Base-by-base conservation (phyloP, 2,329 filamentous ascomycete species). In the Didymella segeticola region DNA sequence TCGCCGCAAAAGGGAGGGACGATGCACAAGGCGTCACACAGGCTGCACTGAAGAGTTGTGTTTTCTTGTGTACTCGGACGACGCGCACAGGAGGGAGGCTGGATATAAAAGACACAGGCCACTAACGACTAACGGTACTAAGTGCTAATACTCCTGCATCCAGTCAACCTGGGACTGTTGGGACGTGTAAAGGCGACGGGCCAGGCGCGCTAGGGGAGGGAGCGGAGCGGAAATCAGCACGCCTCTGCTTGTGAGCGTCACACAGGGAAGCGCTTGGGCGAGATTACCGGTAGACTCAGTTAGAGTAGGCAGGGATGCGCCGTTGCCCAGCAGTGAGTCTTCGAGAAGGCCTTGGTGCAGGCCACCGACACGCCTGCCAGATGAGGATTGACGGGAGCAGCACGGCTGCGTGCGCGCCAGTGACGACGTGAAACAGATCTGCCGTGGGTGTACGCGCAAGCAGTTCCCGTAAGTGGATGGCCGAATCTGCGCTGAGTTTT, bases 401-500 rank as follows among this genome's bases (percentile, higher is more conserved):
- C 57, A 56, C 56, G 57, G 60, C 52, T 60, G 54, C 57, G 39
- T 36, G 51, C 45, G 45, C 51, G 46, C 51, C 51, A 54, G 34
- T 49, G 53, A 45, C 60, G 47, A 60, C 48, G 42, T 71, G 69
- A 73, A 73, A 72, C 69, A 56, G 66, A 68, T 67, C 61, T 63
- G 63, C 67, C 58, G 62, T 60, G 55, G 62, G 51, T 63, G 66
- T 61, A 70, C 70, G 67, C 69, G 70, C 68, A 73, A 73, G 62
- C 68, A 56, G 38, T 34, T 47, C 42, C 50, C 52, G 41, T 33
- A 57, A 36, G 20, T 30, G 41, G 51, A 33, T 17, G 43, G 42
- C 42, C 37, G n/a, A 54, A 54, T 49, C 51, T 54, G 29, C 38
- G 34, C 25, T 49, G 39, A 25, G 39, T 39, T 49, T 43, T 48